These are phyloP conservation scores for Cladosporium sp. DNA, from an alignment of 2,329 filamentous ascomycete species.

Conservation along the genomic window DNA sequence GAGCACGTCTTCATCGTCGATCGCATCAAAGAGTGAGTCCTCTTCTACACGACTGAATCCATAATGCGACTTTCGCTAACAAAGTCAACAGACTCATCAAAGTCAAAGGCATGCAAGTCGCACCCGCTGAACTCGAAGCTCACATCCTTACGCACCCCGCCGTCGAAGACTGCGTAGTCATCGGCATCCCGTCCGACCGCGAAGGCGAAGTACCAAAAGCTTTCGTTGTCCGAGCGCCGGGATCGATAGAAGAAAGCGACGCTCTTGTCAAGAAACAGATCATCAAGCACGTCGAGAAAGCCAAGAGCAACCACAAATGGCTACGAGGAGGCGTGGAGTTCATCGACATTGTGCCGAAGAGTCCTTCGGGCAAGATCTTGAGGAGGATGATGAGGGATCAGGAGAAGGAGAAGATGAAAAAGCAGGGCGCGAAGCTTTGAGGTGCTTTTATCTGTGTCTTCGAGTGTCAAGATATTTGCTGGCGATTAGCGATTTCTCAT, in stretches of 20 bases:
- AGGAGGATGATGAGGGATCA: slow-evolving; percentile 64
- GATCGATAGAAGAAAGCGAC: slow-evolving; percentile 47
- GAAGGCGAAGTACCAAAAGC: slow-evolving; percentile 62
- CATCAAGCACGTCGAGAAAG: slow-evolving; percentile 54
- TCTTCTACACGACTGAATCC: background rate
- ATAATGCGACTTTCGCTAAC: background rate
- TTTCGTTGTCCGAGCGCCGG: slow-evolving; percentile 57
- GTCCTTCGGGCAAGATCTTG: slow-evolving; percentile 60
- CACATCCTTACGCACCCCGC: slow-evolving; percentile 69
- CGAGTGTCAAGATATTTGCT: background rate
- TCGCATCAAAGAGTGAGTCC: slow-evolving; percentile 60
- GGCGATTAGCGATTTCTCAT: background rate
- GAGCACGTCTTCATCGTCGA: slow-evolving; percentile 86
- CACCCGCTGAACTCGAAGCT: slow-evolving; percentile 77
- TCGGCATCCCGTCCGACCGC: slow-evolving; percentile 62
- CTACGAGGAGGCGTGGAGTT: slow-evolving; percentile 58
- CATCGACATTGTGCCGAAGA: slow-evolving; percentile 56
- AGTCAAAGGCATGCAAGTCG: slow-evolving; percentile 70
- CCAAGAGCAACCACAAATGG: slow-evolving; percentile 61
- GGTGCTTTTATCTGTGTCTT: background rate
- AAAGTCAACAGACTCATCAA: slow-evolving; percentile 28
- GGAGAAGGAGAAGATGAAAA: slow-evolving; percentile 65
- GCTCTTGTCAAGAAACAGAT: slow-evolving; percentile 49
- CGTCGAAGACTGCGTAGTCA: slow-evolving; percentile 76
- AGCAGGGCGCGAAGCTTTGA: slow-evolving; percentile 62